Evolutionary conservation across 352 stramenopile species (phyloP).

Genomic region (Phytophthora nicotianae): DNA sequence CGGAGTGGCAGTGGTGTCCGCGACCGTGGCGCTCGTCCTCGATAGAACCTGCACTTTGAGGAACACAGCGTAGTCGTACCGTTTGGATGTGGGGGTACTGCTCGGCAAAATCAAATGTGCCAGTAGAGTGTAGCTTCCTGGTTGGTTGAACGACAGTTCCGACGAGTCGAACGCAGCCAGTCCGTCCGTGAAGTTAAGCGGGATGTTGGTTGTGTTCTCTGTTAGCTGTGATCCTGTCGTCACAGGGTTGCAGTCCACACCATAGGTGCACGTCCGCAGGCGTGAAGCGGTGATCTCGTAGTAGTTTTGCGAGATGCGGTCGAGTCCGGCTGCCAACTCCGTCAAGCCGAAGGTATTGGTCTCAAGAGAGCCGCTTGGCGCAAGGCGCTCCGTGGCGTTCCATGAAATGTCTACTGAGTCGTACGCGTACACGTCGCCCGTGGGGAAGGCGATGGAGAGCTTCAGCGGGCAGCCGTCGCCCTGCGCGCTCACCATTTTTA

Average conservation of each 20-base stretch:
- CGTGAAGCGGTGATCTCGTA: slow-evolving; percentile 63
- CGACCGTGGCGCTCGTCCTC: slow-evolving; percentile 26
- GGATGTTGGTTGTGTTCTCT: slow-evolving; percentile 55
- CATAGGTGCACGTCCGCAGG: slow-evolving; percentile 52
- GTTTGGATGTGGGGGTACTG: slow-evolving; percentile 37
- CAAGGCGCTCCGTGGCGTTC: slow-evolving; percentile 60
- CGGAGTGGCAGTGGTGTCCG: slow-evolving; percentile 41
- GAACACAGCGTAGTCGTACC: slow-evolving; percentile 76
- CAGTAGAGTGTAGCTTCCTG: slow-evolving; percentile 59
- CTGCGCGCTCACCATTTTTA: slow-evolving; percentile 39
- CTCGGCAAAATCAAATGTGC: slow-evolving; percentile 71
- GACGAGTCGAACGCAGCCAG: slow-evolving; percentile 56
- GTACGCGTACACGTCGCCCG: slow-evolving; percentile 53
- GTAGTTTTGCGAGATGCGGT: slow-evolving; percentile 58
- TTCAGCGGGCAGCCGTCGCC: slow-evolving; percentile 56
- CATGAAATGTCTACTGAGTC: slow-evolving; percentile 67
- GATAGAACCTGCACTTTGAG: slow-evolving; percentile 47
- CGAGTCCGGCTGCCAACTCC: slow-evolving; percentile 46
- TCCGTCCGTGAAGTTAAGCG: slow-evolving; percentile 60
- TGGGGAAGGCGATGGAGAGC: slow-evolving; percentile 51
- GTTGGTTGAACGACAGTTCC: slow-evolving; percentile 53
- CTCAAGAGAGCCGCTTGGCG: slow-evolving; percentile 35
- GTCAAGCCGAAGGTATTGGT: slow-evolving; percentile 56
- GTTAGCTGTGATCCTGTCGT: slow-evolving; percentile 42
- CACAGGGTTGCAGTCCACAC: slow-evolving; percentile 64